Evolutionary conservation across 2,329 filamentous ascomycete species (phyloP).

Genomic region (Ceratocystis diversiconidia): DNA sequence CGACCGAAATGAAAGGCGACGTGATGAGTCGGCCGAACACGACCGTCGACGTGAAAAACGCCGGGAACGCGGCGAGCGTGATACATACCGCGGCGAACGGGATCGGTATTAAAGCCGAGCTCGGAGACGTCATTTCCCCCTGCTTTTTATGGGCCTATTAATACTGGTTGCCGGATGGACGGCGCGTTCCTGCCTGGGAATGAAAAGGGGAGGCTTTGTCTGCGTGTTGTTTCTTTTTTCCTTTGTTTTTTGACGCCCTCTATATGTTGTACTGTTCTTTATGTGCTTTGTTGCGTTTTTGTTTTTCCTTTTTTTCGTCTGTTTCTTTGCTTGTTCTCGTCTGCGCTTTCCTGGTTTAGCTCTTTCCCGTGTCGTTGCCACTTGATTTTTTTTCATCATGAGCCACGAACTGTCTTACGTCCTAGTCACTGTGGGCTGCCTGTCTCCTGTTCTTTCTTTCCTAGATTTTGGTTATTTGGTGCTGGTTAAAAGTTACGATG

Average conservation of each 20-base stretch:
- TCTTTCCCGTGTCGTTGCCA: too few relatives aligned
- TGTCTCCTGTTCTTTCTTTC: neutral
- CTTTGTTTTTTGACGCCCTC: neutral
- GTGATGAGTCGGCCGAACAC: constrained; percentile 11
- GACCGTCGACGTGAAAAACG: constrained; percentile 18
- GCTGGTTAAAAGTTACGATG: too few relatives aligned
- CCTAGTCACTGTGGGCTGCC: neutral
- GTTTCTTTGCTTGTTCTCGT: neutral
- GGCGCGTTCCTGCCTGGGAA: neutral
- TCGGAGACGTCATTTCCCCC: neutral
- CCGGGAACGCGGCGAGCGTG: constrained; percentile 16
- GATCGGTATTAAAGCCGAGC: neutral
- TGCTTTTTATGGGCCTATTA: neutral
- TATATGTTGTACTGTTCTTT: neutral
- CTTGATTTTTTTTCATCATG: neutral
- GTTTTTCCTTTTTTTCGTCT: neutral
- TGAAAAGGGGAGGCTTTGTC: neutral
- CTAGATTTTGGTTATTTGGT: neutral
- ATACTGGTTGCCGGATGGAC: neutral
- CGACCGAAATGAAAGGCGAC: constrained; percentile 11
- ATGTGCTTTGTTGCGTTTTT: neutral
- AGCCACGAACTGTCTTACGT: neutral
- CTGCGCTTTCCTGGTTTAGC: neutral
- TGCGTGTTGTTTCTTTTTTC: neutral
- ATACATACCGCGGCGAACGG: neutral